Percentiles rank a stretch among this genome's conserved stretches.
These are phyloP conservation scores for Pyrenopolyporus hunteri DNA, from an alignment of 495 filamentous ascomycete species.

Conservation along the genomic window DNA sequence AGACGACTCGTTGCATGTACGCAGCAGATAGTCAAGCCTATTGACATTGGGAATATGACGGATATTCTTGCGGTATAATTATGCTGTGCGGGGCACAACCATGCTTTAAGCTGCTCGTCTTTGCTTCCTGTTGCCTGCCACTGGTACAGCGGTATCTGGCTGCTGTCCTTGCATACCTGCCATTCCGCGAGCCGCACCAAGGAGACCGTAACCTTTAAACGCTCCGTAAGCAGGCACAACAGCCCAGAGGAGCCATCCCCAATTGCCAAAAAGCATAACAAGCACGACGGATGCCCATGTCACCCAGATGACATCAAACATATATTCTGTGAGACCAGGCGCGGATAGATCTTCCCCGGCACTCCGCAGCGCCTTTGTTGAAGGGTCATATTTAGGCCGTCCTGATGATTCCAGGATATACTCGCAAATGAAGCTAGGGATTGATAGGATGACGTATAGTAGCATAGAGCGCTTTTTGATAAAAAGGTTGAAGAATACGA, in stretches of 20 bases:
- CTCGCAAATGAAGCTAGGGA: slow-evolving; percentile 78
- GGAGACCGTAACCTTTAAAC: slow-evolving; percentile 71
- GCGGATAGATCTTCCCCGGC: slow-evolving; percentile 89
- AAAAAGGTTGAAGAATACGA: slow-evolving; percentile 72
- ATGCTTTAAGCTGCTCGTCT: slow-evolving; percentile 45
- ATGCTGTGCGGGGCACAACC: neutral
- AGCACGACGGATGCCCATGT: slow-evolving; percentile 73
- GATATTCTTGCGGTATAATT: neutral
- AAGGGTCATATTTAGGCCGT: slow-evolving; percentile 70
- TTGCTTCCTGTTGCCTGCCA: slow-evolving; percentile 58
- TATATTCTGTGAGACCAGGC: slow-evolving; percentile 90
- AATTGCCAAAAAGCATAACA: slow-evolving; percentile 73
- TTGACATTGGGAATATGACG: neutral
- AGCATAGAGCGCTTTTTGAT: slow-evolving; percentile 70
- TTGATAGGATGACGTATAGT: slow-evolving; percentile 72
- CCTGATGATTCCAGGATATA: slow-evolving; percentile 82
- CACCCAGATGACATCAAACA: slow-evolving; percentile 97
- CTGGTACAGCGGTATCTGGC: slow-evolving; percentile 41
- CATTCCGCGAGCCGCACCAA: slow-evolving; percentile 69
- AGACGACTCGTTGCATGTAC: neutral
- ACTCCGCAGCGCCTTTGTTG: slow-evolving; percentile 69
- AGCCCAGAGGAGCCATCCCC: slow-evolving; percentile 76
- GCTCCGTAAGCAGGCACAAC: slow-evolving; percentile 73
- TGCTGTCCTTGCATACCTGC: slow-evolving; percentile 55
- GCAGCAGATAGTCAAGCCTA: neutral